phyloP scores from a whole-genome alignment of 2,329 filamentous ascomycete species.

The Curvularia sp. region DNA sequence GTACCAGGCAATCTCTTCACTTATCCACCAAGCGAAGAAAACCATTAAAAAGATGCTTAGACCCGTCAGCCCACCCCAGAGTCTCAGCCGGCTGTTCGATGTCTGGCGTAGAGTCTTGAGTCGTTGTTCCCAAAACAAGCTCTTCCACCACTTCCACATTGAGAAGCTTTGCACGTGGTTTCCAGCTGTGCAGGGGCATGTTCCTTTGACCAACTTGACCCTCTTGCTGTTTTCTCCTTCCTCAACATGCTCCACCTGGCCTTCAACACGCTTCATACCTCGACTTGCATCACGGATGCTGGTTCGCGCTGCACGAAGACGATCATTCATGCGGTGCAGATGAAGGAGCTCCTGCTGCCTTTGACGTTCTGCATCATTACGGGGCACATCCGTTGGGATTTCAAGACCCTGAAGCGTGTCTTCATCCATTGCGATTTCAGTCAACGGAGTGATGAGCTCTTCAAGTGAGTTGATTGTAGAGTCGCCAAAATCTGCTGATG shows the following conservation, averaged over 20 bases:
- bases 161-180: slow-evolving; percentile 21
- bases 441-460: slow-evolving; percentile 50
- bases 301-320: slow-evolving; percentile 50
- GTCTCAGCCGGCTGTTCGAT: slow-evolving; percentile 19
- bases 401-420: slow-evolving; percentile 45
- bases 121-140: slow-evolving; percentile 38
- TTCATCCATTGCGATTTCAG: slow-evolving; percentile 39
- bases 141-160: slow-evolving; percentile 34
- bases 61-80: slow-evolving; percentile 48
- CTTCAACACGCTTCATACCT: slow-evolving; percentile 53
- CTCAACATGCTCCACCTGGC: slow-evolving; percentile 48
- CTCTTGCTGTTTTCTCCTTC: slow-evolving; percentile 23
- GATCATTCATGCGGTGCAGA: slow-evolving; percentile 53
- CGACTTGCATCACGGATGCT: slow-evolving; percentile 55
- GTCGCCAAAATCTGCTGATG: slow-evolving; percentile 51
- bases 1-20: slow-evolving; percentile 58
- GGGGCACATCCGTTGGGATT: slow-evolving; percentile 37
- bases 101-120: slow-evolving; percentile 27
- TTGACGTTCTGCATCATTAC: slow-evolving; percentile 53
- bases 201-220: slow-evolving; percentile 19
- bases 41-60: slow-evolving; percentile 52
- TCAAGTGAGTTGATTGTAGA: slow-evolving; percentile 59
- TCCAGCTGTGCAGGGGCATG: slow-evolving; percentile 32
- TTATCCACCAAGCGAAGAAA: slow-evolving; percentile 58
- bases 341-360: slow-evolving; percentile 53